Evolutionary conservation across 352 stramenopile genomes (phyloP).

Genomic region (Phytophthora sp.): DNA sequence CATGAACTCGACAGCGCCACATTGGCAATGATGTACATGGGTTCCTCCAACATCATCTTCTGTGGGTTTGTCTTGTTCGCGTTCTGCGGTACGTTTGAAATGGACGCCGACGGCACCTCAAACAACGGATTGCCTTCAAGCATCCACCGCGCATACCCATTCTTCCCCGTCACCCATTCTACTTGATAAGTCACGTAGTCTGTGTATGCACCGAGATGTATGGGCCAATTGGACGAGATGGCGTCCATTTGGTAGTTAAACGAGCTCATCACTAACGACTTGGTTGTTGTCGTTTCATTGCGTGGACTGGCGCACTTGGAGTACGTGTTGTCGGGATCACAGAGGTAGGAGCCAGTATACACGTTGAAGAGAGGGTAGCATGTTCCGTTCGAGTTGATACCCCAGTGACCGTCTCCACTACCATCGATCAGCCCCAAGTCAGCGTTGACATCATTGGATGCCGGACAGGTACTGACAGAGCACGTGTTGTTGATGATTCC

Average conservation of each 20-base stretch:
- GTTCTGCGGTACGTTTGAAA: conserved; percentile 52
- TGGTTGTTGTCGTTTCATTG: conserved; percentile 29
- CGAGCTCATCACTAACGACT: conserved; percentile 51
- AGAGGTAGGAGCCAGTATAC: conserved; percentile 50
- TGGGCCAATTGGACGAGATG: conserved; percentile 72
- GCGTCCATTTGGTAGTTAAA: conserved; percentile 41
- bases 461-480: conserved; percentile 34
- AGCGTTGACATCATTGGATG: conserved; percentile 45
- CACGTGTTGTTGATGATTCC: conserved; percentile 25
- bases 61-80: conserved; percentile 35
- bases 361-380: conserved; percentile 52
- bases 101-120: conserved; percentile 62
- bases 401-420: conserved; percentile 39
- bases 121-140: conserved; percentile 85
- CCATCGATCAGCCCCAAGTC: conserved; percentile 48
- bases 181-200: conserved; percentile 51
- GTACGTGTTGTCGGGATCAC: conserved; percentile 48
- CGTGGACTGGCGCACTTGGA: conserved; percentile 48
- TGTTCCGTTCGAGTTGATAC: conserved; percentile 53
- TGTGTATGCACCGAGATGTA: conserved; percentile 71
- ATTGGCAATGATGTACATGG: conserved; percentile 94
- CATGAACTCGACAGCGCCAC: conserved; percentile 90
- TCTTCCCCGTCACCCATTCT: conserved; percentile 42
- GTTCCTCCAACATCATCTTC: conserved; percentile 92
- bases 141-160: conserved; percentile 54